These are phyloP conservation scores for Monosporascus ibericus DNA, from an alignment of 2,329 filamentous ascomycete genomes.

Conservation along the genomic window DNA sequence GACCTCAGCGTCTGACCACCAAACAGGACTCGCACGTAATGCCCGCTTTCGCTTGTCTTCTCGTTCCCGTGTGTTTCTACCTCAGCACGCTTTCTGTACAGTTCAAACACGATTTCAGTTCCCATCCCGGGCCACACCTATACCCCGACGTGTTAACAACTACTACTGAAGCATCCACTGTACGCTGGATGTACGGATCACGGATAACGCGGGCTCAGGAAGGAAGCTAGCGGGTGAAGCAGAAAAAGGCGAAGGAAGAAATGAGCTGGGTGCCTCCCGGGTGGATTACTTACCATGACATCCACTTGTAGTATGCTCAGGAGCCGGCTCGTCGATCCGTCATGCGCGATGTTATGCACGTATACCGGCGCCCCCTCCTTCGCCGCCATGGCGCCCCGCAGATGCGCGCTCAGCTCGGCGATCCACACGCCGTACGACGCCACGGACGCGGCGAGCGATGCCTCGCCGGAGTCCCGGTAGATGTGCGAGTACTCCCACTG, in stretches of 20 bases:
- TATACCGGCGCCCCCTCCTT: slow-evolving; percentile 42
- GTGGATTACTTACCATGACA: slow-evolving; percentile 50
- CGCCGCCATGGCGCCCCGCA: slow-evolving; percentile 47
- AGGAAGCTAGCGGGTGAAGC: not conserved
- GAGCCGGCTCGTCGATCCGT: slow-evolving; percentile 63
- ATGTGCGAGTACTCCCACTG: slow-evolving; percentile 77
- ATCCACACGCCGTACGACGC: slow-evolving; percentile 66
- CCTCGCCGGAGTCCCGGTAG: slow-evolving; percentile 57
- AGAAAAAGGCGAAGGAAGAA: not conserved
- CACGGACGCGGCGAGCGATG: slow-evolving; percentile 56
- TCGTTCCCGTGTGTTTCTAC: slow-evolving; percentile 6
- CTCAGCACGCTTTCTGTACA: slow-evolving; percentile 46
- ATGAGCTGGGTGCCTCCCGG: no score
- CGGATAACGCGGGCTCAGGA: no score
- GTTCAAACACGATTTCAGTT: slow-evolving; percentile 69
- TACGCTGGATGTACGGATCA: not conserved
- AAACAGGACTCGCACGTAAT: slow-evolving; percentile 64
- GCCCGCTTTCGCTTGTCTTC: slow-evolving; percentile 17
- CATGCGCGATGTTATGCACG: slow-evolving; percentile 74
- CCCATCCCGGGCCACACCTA: slow-evolving; percentile 72
- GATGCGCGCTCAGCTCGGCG: slow-evolving; percentile 61
- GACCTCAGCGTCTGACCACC: slow-evolving; percentile 61
- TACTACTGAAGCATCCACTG: not conserved
- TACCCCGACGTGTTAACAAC: not conserved
- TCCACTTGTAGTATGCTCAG: slow-evolving; percentile 67